These are phyloP conservation scores for Phoma herbarum DNA, from an alignment of 2,329 filamentous ascomycete genomes.

Conservation along the genomic window DNA sequence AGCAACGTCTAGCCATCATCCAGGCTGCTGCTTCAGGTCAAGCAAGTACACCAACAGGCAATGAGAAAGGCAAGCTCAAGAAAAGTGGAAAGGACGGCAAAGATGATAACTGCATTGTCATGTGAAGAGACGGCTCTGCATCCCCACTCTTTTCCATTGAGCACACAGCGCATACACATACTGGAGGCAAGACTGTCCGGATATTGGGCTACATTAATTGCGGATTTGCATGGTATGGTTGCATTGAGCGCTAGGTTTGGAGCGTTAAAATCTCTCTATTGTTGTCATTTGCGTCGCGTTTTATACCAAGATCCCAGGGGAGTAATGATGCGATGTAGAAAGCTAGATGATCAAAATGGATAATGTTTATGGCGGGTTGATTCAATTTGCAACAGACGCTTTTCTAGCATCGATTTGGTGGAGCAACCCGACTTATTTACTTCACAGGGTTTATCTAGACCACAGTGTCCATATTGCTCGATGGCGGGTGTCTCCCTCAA, in stretches of 20 bases:
- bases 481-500: not conserved
- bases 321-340: conserved; percentile 14
- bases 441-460: not conserved
- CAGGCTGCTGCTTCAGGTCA: conserved; percentile 76
- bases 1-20: conserved; percentile 85
- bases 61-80: conserved; percentile 45
- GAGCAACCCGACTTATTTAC: not conserved
- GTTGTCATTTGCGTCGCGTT: conserved; percentile 19
- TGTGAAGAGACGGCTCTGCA: conserved; percentile 31
- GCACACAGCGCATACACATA: not conserved
- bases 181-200: not conserved
- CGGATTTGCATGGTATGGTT: too few species aligned
- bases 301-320: conserved; percentile 24
- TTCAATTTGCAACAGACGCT: not conserved
- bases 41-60: conserved; percentile 26
- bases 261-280: conserved; percentile 24
- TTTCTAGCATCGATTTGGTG: not conserved
- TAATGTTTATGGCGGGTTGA: conserved; percentile 3
- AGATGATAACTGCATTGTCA: conserved; percentile 52
- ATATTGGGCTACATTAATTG: conserved; percentile 20
- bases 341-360: conserved; percentile 8
- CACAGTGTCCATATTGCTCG: not conserved
- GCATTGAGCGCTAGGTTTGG: conserved; percentile 30
- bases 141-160: too few species aligned
- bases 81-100: conserved; percentile 41